These are phyloP conservation scores for Xanthoceras sorbifolium DNA, from an alignment of 345 rosid genomes.

Conservation along the genomic window DNA sequence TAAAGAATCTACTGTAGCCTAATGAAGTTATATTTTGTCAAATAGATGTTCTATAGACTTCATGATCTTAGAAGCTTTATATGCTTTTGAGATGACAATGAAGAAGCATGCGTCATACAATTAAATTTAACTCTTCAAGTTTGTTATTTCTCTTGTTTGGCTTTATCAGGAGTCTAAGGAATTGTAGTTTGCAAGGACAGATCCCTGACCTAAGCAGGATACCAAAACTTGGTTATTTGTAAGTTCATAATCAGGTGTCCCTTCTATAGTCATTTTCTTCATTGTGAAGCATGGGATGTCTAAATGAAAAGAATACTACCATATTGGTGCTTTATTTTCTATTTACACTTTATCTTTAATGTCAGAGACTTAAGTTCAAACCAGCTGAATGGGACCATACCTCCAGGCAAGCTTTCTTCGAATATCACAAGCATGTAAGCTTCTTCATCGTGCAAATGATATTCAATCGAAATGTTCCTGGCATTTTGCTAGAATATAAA, in stretches of 20 bases:
- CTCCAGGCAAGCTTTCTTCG: conserved; percentile 58
- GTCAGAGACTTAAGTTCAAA: conserved; percentile 88
- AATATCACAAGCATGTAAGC: conserved; percentile 87
- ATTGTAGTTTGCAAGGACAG: conserved; percentile 82
- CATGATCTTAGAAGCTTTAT: conserved; percentile 9
- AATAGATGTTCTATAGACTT: not conserved
- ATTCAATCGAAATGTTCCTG: conserved; percentile 15
- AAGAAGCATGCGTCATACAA: not conserved
- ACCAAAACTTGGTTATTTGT: conserved; percentile 81
- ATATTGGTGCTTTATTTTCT: not conserved
- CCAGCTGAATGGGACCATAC: conserved; percentile 74
- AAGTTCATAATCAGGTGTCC: conserved; percentile 34
- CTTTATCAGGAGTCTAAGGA: conserved; percentile 80
- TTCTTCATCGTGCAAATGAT: conserved; percentile 19
- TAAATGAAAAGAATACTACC: not conserved
- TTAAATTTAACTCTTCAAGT: not conserved
- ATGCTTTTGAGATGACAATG: not conserved
- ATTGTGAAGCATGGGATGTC: conserved; percentile 1
- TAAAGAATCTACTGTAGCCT: not conserved
- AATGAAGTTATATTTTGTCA: not conserved
- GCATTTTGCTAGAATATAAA: not conserved
- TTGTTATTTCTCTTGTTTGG: conserved; percentile 24
- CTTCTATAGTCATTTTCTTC: conserved; percentile 1
- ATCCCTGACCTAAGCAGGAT: conserved; percentile 86
- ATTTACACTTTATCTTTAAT: conserved; percentile 14